Conservation (phyloP, 2,329 filamentous ascomycete species). For the Aspergillus eucalypticola region DNA sequence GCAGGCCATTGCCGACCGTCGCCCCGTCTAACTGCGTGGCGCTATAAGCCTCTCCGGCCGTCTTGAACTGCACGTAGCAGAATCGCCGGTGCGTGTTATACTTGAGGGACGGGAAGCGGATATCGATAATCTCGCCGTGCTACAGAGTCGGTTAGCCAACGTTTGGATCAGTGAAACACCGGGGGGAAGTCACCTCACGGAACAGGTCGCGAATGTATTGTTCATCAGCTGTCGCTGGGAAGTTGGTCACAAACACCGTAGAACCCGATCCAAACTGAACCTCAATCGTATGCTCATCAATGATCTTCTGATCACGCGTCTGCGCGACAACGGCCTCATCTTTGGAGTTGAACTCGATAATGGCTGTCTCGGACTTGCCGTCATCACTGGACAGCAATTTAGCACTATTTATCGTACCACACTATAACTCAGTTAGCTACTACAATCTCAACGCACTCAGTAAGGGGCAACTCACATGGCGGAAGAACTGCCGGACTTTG, state of each 20-base stretch:
- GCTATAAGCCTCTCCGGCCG: constrained; percentile 64
- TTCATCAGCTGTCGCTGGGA: constrained; percentile 60
- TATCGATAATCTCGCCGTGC: constrained; percentile 78
- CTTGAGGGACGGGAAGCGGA: constrained; percentile 89
- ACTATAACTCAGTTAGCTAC: constrained; percentile 39
- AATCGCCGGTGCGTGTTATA: constrained; percentile 87
- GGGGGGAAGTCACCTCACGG: constrained; percentile 46
- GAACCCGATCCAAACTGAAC: constrained; percentile 74
- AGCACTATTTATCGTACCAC: constrained; percentile 79
- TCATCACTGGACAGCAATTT: constrained; percentile 65
- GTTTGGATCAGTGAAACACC: neutral
- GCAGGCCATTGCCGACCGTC: constrained; percentile 66
- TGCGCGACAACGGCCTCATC: constrained; percentile 82
- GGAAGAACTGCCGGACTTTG: constrained; percentile 84
- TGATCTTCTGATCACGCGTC: constrained; percentile 76
- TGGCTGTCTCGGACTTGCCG: constrained; percentile 64
- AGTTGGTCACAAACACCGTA: constrained; percentile 90
- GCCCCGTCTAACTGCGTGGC: constrained; percentile 74
- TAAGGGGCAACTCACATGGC: constrained; percentile 54
- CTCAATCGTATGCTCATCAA: constrained; percentile 70
- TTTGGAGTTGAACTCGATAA: constrained; percentile 79
- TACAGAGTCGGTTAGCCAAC: constrained; percentile 27
- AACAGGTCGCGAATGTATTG: constrained; percentile 58
- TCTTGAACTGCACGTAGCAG: constrained; percentile 90
- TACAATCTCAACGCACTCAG: neutral